Base-by-base conservation (phyloP, 2,329 filamentous ascomycete species). In the Lachnellula willkommii region DNA sequence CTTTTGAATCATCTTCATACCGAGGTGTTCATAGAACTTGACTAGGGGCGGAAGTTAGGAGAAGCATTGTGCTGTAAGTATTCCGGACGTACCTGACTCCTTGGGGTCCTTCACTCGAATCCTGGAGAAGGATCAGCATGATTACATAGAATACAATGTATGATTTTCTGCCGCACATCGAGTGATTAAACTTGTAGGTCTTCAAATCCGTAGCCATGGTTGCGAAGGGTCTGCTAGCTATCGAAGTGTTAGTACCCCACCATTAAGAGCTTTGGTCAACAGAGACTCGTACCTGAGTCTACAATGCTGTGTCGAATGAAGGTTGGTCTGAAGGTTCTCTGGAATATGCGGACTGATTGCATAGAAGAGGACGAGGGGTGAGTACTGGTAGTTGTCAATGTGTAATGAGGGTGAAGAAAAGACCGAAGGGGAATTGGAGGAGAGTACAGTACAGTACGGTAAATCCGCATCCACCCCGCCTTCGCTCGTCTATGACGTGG, bases 21-120 rank as follows among this genome's bases (percentile, higher is more conserved):
- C 94, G 17, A 99, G 82, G 72, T 90, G 89, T 70, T 96, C 87
- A 74, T 97, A 99, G 75, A 95, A 99, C 65, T 93, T 88, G 73
- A 97, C 84, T 82, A 70, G 1, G 45, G 43, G 28, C 4, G 14
- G 2, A 5, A 37, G 39, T 51, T 48, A 57, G 54, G 35, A 14
- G 17, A 52, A 12, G 32, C 9, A 47, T 35, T 43, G 20, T 37
- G 36, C 26, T n/a, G 15, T 20, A 42, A 47, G 50, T 15, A 47
- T 26, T 6, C n/a, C 4, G 22, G 26, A 50, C 61, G 48, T 76
- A 88, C 87, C 74, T 40, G 87, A 90, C 70, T 79, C 83, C 74
- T 92, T 87, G 11, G 93, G 93, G 75, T 99, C 91, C 75, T 97
- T 97, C 70, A 97, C 88, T 72, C 93, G 88, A 71, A 96, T 79